Percentiles rank a stretch among this genome's conserved stretches.
These are phyloP conservation scores for Penicillium atrosanguineum DNA, from an alignment of 495 filamentous ascomycete genomes.

Conservation along the genomic window DNA sequence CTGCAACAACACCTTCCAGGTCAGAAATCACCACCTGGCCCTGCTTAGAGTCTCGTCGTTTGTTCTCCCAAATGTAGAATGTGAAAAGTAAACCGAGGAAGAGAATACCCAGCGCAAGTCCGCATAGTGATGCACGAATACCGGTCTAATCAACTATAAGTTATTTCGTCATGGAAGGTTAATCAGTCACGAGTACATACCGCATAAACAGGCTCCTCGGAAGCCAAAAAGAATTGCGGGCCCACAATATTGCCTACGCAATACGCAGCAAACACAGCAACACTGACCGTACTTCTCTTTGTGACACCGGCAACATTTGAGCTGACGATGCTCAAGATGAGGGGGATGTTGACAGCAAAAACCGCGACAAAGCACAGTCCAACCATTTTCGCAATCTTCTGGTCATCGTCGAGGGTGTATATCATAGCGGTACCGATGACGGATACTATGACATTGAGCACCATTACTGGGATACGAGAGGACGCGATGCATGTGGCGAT, in stretches of 20 bases:
- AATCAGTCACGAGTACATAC: not conserved
- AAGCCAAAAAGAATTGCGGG: constrained; percentile 10
- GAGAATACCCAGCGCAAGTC: constrained; percentile 5
- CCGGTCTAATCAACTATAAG: constrained; percentile 1
- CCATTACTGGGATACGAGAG: constrained; percentile 18
- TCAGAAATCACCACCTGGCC: not conserved
- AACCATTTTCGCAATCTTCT: constrained; percentile 35
- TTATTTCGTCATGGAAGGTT: not conserved
- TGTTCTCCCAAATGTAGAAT: constrained; percentile 10
- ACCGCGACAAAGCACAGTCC: constrained; percentile 49
- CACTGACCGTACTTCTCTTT: constrained; percentile 9
- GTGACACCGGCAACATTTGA: constrained; percentile 30
- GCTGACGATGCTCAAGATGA: constrained; percentile 9
- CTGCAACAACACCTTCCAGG: not conserved
- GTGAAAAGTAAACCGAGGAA: constrained; percentile 2
- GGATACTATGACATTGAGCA: constrained; percentile 2
- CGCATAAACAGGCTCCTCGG: constrained; percentile 3
- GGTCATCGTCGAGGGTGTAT: constrained; percentile 29
- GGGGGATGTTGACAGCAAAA: constrained; percentile 46
- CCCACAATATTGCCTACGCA: constrained; percentile 12
- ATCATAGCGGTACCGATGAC: constrained; percentile 10
- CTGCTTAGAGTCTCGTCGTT: constrained; percentile 1
- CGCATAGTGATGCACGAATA: constrained; percentile 7
- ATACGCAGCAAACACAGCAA: constrained; percentile 7
- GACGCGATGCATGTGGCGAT: constrained; percentile 16